Evolutionary conservation across 2,329 filamentous ascomycete species (phyloP).

Genomic region (Microcyclosporella mali): DNA sequence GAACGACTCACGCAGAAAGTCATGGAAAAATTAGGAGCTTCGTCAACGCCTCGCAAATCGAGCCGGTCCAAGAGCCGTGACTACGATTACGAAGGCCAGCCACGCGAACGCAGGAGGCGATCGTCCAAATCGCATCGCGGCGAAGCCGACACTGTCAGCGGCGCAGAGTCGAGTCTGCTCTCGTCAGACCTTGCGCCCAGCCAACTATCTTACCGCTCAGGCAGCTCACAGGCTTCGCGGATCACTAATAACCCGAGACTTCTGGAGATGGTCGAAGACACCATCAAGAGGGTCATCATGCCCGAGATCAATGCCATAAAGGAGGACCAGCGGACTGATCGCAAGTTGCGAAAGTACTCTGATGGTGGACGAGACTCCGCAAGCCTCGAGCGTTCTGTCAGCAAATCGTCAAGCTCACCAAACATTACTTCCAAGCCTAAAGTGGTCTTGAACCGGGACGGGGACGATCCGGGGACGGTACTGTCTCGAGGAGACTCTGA

Average conservation of each 20-base stretch:
- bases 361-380: constrained; percentile 51
- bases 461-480: constrained; percentile 53
- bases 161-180: constrained; percentile 56
- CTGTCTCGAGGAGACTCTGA: constrained; percentile 50
- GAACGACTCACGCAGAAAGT: constrained; percentile 63
- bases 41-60: constrained; percentile 37
- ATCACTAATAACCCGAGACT: constrained; percentile 91
- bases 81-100: constrained; percentile 29
- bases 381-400: constrained; percentile 51
- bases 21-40: constrained; percentile 57
- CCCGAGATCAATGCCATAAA: constrained; percentile 90
- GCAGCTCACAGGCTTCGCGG: constrained; percentile 58
- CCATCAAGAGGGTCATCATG: constrained; percentile 80
- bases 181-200: constrained; percentile 52
- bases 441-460: constrained; percentile 53
- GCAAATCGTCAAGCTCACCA: constrained; percentile 56
- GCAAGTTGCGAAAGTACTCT: constrained; percentile 64
- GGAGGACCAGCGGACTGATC: constrained; percentile 74
- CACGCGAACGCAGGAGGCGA: constrained; percentile 27
- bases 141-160: constrained; percentile 48
- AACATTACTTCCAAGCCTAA: constrained; percentile 55
- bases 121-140: constrained; percentile 45
- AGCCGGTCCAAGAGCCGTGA: constrained; percentile 29
- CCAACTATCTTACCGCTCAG: constrained; percentile 54
- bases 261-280: constrained; percentile 86